These are phyloP conservation scores for Leccinellum rugosiceps DNA, from an alignment of 768 basidiomycete species.

Conservation along the genomic window DNA sequence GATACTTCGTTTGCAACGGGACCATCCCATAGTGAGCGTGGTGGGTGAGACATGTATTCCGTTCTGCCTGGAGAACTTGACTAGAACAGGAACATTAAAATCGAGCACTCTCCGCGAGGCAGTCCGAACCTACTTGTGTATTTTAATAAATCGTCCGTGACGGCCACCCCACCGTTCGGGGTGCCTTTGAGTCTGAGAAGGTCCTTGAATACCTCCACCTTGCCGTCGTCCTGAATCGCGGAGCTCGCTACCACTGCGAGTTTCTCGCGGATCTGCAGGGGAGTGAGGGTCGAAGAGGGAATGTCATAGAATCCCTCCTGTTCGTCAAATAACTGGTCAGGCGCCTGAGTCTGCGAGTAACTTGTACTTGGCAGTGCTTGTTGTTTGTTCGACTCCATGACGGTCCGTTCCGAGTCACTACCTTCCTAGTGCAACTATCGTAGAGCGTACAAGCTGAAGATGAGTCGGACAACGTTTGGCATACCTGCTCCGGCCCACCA, in stretches of 20 bases:
- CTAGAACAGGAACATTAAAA: slow-evolving; percentile 36
- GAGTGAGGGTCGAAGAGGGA: slow-evolving; percentile 62
- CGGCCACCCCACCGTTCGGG: slow-evolving; percentile 78
- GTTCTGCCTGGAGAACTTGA: slow-evolving; percentile 91
- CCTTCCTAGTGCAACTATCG: slow-evolving; percentile 56
- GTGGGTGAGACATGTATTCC: slow-evolving; percentile 90
- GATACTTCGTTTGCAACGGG: slow-evolving; percentile 68
- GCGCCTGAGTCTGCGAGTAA: too few species aligned
- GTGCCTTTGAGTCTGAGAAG: slow-evolving; percentile 57
- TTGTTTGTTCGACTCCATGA: too few species aligned
- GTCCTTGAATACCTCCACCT: slow-evolving; percentile 54
- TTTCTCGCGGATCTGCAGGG: slow-evolving; percentile 70
- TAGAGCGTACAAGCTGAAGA: slow-evolving; percentile 60
- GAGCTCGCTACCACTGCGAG: slow-evolving; percentile 57
- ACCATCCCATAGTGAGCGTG: slow-evolving; percentile 73
- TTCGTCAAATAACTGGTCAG: slow-evolving; percentile 73
- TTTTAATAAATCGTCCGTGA: slow-evolving; percentile 86
- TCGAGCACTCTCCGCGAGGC: background rate
- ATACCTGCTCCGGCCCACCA: slow-evolving; percentile 69
- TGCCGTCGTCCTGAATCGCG: slow-evolving; percentile 45
- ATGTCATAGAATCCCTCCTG: slow-evolving; percentile 82
- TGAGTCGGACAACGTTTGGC: slow-evolving; percentile 68
- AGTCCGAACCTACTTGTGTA: slow-evolving; percentile 63
- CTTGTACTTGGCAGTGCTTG: too few species aligned
- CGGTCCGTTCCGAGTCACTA: slow-evolving; percentile 54